Conservation (phyloP, 75 land plant species). For the Sequoia sempervirens region DNA sequence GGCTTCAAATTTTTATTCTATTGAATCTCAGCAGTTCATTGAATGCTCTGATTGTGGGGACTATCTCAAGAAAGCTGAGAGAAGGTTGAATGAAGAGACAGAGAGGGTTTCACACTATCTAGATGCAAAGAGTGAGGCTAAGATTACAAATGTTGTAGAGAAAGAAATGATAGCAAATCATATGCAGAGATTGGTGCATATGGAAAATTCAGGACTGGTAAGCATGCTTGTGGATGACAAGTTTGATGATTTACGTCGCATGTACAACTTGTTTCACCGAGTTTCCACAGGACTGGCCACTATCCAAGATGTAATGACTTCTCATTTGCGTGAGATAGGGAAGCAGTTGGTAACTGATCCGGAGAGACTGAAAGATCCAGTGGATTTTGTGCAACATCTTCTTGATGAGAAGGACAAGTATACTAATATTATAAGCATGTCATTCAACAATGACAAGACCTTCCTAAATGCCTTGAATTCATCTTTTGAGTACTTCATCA, state of each 20-base stretch:
- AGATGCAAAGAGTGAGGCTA: constrained; percentile 64
- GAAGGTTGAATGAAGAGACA: constrained; percentile 90
- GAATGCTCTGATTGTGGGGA: constrained; percentile 97
- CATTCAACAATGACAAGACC: constrained; percentile 92
- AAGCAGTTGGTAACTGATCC: constrained; percentile 88
- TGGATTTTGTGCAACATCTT: constrained; percentile 90
- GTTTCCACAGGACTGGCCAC: constrained; percentile 70
- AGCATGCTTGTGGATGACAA: constrained; percentile 92
- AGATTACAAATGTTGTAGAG: constrained; percentile 88
- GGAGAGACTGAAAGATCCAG: constrained; percentile 85
- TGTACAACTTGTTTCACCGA: constrained; percentile 81
- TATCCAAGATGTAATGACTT: constrained; percentile 84
- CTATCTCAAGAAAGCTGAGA: constrained; percentile 89
- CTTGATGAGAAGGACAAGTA: constrained; percentile 90
- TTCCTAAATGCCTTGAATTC: constrained; percentile 97
- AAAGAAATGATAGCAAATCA: constrained; percentile 93
- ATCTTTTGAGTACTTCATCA: constrained; percentile 93
- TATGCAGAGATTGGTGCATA: constrained; percentile 86
- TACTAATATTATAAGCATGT: constrained; percentile 63
- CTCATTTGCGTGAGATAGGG: constrained; percentile 84
- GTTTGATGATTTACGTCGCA: constrained; percentile 85
- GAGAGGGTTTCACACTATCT: constrained; percentile 94
- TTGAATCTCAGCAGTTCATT: constrained; percentile 91
- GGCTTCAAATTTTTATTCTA: constrained; percentile 75
- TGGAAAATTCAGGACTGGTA: constrained; percentile 96